phyloP scores from a whole-genome alignment of 2,329 filamentous ascomycete genomes.

The Beauveria sp. region DNA sequence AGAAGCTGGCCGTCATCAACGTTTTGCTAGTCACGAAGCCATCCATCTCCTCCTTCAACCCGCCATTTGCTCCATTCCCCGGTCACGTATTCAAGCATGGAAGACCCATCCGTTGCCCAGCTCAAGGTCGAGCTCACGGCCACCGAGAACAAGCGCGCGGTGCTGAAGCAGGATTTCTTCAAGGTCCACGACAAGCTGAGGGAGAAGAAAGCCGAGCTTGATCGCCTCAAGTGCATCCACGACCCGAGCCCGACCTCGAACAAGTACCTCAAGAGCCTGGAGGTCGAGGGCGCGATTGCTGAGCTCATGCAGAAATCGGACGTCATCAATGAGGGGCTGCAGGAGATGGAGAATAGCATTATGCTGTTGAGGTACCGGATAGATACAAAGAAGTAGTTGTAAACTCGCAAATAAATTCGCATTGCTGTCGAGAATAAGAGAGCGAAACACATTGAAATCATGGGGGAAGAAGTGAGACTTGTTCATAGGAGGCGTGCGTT shows the following conservation, averaged over 20 bases:
- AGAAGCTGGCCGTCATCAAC: background rate
- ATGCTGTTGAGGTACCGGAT: slow-evolving; percentile 1
- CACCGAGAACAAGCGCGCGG: background rate
- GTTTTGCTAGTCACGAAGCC: background rate
- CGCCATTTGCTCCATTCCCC: background rate
- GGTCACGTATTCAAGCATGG: background rate
- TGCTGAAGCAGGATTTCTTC: background rate
- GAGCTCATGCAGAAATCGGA: background rate
- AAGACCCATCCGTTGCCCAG: background rate
- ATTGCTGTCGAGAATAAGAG: too few relatives aligned
- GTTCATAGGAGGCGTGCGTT: too few relatives aligned
- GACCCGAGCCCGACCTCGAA: background rate
- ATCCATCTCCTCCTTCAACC: background rate
- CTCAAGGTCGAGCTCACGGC: background rate
- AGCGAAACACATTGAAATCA: too few relatives aligned
- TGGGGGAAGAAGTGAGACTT: too few relatives aligned
- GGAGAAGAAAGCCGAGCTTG: background rate
- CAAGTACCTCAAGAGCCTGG: background rate
- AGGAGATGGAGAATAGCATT: background rate
- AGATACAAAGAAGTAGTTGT: background rate
- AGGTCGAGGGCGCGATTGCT: slow-evolving; percentile 1
- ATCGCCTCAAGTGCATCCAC: background rate
- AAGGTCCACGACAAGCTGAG: background rate
- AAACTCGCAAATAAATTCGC: too few relatives aligned
- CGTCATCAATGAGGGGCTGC: background rate